Base-by-base conservation (phyloP, 2,329 filamentous ascomycete species). In the Diaporthe vexans region DNA sequence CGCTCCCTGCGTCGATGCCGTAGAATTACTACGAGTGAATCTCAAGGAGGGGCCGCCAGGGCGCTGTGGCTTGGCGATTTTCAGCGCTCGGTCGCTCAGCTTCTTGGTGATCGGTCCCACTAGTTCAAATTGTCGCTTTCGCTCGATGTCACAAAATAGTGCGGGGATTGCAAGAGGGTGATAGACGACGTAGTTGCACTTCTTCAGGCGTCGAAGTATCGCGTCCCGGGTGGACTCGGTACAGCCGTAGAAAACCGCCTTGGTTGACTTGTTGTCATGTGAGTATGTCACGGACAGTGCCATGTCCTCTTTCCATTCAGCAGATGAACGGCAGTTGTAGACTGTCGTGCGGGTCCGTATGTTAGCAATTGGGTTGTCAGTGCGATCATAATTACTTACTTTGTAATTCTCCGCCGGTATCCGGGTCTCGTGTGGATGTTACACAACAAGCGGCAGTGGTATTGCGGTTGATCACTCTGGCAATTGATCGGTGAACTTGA, bases 61-160 rank as follows among this genome's bases (percentile, higher is more conserved):
- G 4, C 1, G 9, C 8, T 43, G 37, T 7, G 58, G 58, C 57
- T 37, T 59, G 46, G 43, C 2, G 6, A 54, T 40, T 10, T 59
- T 61, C 13, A 52, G 51, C 4, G 21, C 54, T 52, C 37, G 54
- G 21, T 61, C 7, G 1, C 70, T 43, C 3, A 74, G 17, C 3
- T 59, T 52, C 17, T 11, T 37, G 1, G 63, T 21, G 10, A 52
- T 51, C 0, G 48, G 40, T 1, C 71, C 15, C 4, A 77, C 72
- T 11, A 74, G 58, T 0, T 58, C 21, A 3, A 73, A 43, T 2
- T 76, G 76, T 7, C 76, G 51, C 0, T 61, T 24, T 3, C 51
- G 61, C 40, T 77, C 76, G 7, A 72, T 40, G n/a, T 77, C 76
- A 26, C 57, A 71, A 26, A 77, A 48, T 1, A 77, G 68, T 6